Conservation (phyloP, 768 basidiomycete species). For the Crepidotus variabilis region DNA sequence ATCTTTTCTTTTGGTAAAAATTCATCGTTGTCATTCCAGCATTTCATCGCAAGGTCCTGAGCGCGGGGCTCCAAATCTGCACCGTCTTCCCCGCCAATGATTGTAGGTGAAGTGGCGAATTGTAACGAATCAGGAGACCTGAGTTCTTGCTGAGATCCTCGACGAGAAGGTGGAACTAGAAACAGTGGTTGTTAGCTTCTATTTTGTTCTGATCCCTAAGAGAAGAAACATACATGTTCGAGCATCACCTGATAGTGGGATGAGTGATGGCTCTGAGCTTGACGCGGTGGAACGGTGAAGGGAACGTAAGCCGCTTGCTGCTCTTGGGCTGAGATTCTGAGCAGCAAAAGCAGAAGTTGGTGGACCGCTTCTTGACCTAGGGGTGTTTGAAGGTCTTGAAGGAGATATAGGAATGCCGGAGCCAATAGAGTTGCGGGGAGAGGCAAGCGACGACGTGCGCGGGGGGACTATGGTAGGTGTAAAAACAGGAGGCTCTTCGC, state of each 20-base stretch:
- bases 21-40: constrained; percentile 82
- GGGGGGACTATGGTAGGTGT: constrained; percentile 38
- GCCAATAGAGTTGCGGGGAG: constrained; percentile 25
- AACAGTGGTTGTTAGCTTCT: neutral
- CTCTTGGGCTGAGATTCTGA: constrained; percentile 21
- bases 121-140: constrained; percentile 47
- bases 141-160: constrained; percentile 52
- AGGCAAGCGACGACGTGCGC: constrained; percentile 47
- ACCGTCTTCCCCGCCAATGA: constrained; percentile 39
- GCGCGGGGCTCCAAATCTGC: constrained; percentile 62
- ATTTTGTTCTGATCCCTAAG: neutral
- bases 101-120: constrained; percentile 41
- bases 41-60: constrained; percentile 69
- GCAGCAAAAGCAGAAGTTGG: constrained; percentile 18
- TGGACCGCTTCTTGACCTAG: constrained; percentile 40
- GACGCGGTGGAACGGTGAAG: constrained; percentile 72
- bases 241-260: constrained; percentile 49
- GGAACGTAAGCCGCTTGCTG: constrained; percentile 41
- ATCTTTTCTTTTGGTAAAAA: constrained; percentile 89
- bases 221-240: constrained; percentile 38
- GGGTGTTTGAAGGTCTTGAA: constrained; percentile 32
- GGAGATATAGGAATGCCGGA: constrained; percentile 25
- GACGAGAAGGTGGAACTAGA: constrained; percentile 22
- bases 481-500: neutral
- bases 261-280: constrained; percentile 78